These are phyloP conservation scores for Suillus alpinus DNA, from an alignment of 768 basidiomycete genomes.

Conservation along the genomic window DNA sequence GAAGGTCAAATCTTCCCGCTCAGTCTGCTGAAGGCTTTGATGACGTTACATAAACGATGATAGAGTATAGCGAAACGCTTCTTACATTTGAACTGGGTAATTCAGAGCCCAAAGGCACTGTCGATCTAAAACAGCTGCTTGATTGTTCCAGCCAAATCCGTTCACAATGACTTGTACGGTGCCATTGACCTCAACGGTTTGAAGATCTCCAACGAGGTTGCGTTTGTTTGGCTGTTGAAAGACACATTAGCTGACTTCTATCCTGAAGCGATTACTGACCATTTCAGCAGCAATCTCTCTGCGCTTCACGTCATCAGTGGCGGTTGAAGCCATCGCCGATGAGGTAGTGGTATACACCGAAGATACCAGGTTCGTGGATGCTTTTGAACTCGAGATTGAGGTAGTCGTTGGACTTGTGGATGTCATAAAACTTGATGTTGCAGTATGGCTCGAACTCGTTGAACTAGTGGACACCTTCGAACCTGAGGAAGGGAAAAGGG, in stretches of 20 bases:
- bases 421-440: not conserved
- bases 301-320: not conserved
- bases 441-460: not conserved
- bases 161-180: conserved; percentile 27
- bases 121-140: conserved; percentile 37
- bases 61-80: conserved; percentile 7
- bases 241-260: not conserved
- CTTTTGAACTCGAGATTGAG: not conserved
- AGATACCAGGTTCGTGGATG: not conserved
- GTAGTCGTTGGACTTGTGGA: not conserved
- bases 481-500: not conserved
- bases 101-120: conserved; percentile 61
- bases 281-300: not conserved
- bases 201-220: conserved; percentile 17
- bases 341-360: not conserved
- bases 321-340: not conserved
- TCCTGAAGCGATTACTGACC: not conserved
- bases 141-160: conserved; percentile 33
- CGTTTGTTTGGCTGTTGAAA: conserved; percentile 6
- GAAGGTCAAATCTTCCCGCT: conserved; percentile 77
- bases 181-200: conserved; percentile 25
- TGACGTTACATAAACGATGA: conserved; percentile 1
- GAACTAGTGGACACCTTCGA: not conserved
- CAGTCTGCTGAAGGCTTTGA: conserved; percentile 61
- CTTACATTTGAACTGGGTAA: conserved; percentile 70